These are phyloP conservation scores for Parmelia sp. DNA, from an alignment of 495 filamentous ascomycete genomes.

Conservation along the genomic window DNA sequence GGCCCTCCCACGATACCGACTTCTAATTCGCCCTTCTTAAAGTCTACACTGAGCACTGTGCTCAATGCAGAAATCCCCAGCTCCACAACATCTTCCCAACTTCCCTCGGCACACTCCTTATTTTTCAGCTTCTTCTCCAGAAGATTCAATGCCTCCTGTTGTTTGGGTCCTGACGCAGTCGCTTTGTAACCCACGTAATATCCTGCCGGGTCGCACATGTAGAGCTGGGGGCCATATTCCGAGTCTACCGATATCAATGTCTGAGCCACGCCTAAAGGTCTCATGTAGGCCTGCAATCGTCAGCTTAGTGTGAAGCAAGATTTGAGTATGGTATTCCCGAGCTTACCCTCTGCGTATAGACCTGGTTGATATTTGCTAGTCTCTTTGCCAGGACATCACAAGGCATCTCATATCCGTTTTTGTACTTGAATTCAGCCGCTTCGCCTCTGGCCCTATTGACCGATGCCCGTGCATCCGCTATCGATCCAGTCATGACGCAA, in stretches of 20 bases:
- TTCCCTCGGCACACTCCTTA: slow-evolving; percentile 88
- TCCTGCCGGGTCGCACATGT: slow-evolving; percentile 96
- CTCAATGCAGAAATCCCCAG: slow-evolving; percentile 89
- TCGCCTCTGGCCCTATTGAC: slow-evolving; percentile 89
- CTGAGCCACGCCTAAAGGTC: slow-evolving; percentile 88
- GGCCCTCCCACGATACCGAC: slow-evolving; percentile 92
- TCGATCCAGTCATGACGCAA: slow-evolving; percentile 97
- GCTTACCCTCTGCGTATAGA: slow-evolving; percentile 92
- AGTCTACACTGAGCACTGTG: slow-evolving; percentile 94
- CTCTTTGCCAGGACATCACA: slow-evolving; percentile 94
- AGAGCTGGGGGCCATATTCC: slow-evolving; percentile 91
- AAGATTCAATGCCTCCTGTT: slow-evolving; percentile 95
- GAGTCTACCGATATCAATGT: slow-evolving; percentile 90
- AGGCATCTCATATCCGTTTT: slow-evolving; percentile 99
- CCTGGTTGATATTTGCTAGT: slow-evolving; percentile 97
- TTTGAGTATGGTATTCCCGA: slow-evolving; percentile 4
- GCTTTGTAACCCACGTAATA: slow-evolving; percentile 99
- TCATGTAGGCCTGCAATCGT: slow-evolving; percentile 80
- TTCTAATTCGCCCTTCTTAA: slow-evolving; percentile 98
- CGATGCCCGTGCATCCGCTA: slow-evolving; percentile 90
- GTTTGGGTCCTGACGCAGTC: slow-evolving; percentile 92
- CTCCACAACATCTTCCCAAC: slow-evolving; percentile 97
- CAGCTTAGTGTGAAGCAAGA: slow-evolving; percentile 16
- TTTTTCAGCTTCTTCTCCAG: slow-evolving; percentile 99
- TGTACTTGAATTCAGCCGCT: slow-evolving; percentile 96